phyloP scores from a whole-genome alignment of 176 grass and related monocot species.

The Secale cereale region DNA sequence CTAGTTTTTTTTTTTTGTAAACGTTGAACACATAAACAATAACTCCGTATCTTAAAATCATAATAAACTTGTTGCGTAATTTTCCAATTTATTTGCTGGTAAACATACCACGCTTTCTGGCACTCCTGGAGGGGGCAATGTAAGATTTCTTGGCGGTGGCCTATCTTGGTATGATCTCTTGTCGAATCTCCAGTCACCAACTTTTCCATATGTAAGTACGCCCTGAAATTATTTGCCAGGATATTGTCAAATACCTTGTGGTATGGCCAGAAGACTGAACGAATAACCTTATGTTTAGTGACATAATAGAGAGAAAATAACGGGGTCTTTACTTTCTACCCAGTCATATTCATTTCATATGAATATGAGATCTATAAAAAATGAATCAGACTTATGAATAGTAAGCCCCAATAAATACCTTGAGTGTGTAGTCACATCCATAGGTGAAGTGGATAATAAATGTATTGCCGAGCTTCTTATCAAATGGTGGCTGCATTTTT shows the following conservation, averaged over 20 bases:
- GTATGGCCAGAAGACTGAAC: neutral
- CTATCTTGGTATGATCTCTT: conserved; percentile 60
- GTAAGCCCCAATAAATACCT: conserved; percentile 48
- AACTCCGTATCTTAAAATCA: neutral
- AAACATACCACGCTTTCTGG: conserved; percentile 96
- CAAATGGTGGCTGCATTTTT: conserved; percentile 51
- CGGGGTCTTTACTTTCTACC: neutral
- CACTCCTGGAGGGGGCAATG: conserved; percentile 83
- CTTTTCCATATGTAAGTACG: conserved; percentile 76
- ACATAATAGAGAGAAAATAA: neutral
- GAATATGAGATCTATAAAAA: neutral
- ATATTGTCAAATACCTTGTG: neutral
- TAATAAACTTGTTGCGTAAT: neutral
- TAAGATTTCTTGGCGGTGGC: conserved; percentile 83
- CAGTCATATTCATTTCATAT: neutral
- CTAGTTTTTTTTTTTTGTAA: neutral
- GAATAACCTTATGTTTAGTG: neutral
- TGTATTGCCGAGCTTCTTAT: conserved; percentile 43
- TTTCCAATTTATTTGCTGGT: conserved; percentile 12
- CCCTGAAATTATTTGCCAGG: conserved; percentile 37
- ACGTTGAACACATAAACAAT: neutral
- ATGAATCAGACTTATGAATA: conserved; percentile 11
- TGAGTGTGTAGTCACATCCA: conserved; percentile 77
- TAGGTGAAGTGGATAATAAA: conserved; percentile 93
- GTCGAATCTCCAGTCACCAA: conserved; percentile 89